A percentile compares a stretch with the other conserved stretches of the same genome.
Evolutionary conservation across 2,329 filamentous ascomycete species (phyloP).

Genomic region (Fusarium penzigii): DNA sequence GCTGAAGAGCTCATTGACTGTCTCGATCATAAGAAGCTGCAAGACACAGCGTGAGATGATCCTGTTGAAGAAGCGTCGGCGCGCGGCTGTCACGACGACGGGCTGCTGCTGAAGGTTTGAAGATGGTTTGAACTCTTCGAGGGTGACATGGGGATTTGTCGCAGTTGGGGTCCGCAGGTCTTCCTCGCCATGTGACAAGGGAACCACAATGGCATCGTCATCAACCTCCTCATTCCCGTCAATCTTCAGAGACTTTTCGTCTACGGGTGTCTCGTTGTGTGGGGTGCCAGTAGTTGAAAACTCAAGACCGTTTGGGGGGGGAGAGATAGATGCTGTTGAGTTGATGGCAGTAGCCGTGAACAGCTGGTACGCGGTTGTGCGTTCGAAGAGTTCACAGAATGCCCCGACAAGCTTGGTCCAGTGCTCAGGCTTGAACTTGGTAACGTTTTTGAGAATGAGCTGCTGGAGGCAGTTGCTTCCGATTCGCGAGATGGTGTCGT

Average conservation of each 20-base stretch:
- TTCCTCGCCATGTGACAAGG: slow-evolving; percentile 36
- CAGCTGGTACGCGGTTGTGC: slow-evolving; percentile 91
- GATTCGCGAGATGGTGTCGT: slow-evolving; percentile 96
- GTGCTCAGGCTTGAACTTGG: slow-evolving; percentile 82
- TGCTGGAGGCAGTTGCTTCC: slow-evolving; percentile 98
- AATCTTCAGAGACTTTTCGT: slow-evolving; percentile 62
- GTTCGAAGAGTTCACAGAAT: slow-evolving; percentile 93
- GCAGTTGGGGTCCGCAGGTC: slow-evolving; percentile 35
- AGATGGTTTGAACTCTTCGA: slow-evolving; percentile 87
- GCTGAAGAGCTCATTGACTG: slow-evolving; percentile 96
- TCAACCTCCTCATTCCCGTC: slow-evolving; percentile 53
- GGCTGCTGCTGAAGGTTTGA: slow-evolving; percentile 81
- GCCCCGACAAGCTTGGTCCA: slow-evolving; percentile 95
- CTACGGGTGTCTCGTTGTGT: slow-evolving; percentile 40
- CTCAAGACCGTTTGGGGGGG: slow-evolving; percentile 53
- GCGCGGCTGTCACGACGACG: slow-evolving; percentile 87
- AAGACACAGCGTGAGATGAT: slow-evolving; percentile 99
- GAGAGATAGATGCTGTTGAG: slow-evolving; percentile 51
- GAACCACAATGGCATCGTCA: slow-evolving; percentile 34
- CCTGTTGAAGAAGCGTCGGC: slow-evolving; percentile 95
- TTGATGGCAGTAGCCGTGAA: slow-evolving; percentile 77
- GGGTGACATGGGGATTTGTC: slow-evolving; percentile 43
- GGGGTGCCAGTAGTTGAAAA: slow-evolving; percentile 44
- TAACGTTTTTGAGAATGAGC: slow-evolving; percentile 92
- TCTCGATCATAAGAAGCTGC: slow-evolving; percentile 98